Base-by-base conservation (phyloP, 2,329 filamentous ascomycete genomes). In the Colletotrichum sp. region DNA sequence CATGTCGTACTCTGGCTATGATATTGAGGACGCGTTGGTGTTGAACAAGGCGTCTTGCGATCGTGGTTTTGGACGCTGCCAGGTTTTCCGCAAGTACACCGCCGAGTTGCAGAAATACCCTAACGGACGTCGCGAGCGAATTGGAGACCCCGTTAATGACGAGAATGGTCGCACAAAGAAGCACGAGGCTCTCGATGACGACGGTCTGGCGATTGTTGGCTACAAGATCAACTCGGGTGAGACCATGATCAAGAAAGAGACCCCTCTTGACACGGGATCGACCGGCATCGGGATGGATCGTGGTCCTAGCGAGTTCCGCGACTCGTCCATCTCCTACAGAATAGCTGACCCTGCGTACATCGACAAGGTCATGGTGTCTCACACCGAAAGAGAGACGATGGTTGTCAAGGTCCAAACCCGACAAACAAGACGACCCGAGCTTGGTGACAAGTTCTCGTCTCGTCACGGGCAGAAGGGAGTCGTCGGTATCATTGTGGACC, bases 1-100 rank as follows among this genome's bases (percentile, higher is more conserved):
- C 86, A 99, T 99, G 97, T 99, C 96, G 65, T 99, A 97, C 86
- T 99, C 96, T 13, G 97, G 97, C 28, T 99, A 99, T 86, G 97
- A 99, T 92, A 99, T 99, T 80, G 97, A 99, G 88, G 97, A 99
- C 89, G 97, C 97, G 12, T 90, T 99, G 21, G 96, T 99, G 3
- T 85, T 99, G 77, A 99, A 99, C 88, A 99, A 98, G 87, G 96
- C 96, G 12, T 98, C 96, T 0, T 93, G 96, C 75, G 98, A 99
- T 81, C 92, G 97, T 80, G 98, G 97, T 6, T 99, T 99, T 81
- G 98, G 97, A 62, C 93, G 97, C 49, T 99, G 97, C 81, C 98
- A 99, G 83, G 97, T 99, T n/a, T 96, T 98, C 89, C 94, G 96
- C 79, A 99, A 99, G 85, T 95, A 97, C 83, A 93, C 93, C 15